These are phyloP conservation scores for Hondaea fermentalgiana DNA, from an alignment of 108 stramenopile genomes.

Conservation along the genomic window DNA sequence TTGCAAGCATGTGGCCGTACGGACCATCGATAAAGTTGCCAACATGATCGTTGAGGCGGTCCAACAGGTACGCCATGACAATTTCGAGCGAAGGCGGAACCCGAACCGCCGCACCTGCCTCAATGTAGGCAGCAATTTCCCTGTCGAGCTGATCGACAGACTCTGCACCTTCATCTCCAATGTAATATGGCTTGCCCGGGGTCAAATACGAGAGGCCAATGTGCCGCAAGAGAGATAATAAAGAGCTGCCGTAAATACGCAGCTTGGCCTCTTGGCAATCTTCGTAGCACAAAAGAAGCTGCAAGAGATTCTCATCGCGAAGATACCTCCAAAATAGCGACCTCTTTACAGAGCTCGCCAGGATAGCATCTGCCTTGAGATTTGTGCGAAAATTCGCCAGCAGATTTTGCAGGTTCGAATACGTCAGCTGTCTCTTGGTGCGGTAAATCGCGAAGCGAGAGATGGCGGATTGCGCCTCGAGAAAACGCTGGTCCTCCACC, in stretches of 20 bases:
- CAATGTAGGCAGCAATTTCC: background rate
- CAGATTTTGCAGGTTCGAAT: background rate
- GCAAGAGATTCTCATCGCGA: background rate
- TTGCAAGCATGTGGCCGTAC: background rate
- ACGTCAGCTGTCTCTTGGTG: background rate
- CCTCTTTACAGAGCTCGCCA: background rate
- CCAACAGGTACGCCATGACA: background rate
- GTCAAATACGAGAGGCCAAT: background rate
- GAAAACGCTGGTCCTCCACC: background rate
- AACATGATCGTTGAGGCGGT: background rate
- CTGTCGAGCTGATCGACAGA: background rate
- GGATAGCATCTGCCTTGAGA: background rate
- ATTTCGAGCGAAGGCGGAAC: background rate
- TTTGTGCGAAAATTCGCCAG: background rate
- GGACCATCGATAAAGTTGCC: background rate
- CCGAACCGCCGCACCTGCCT: background rate
- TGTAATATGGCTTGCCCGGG: background rate
- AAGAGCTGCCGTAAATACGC: background rate
- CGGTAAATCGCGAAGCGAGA: background rate
- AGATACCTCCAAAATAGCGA: background rate
- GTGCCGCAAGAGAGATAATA: background rate
- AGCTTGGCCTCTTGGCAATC: background rate
- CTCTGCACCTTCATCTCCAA: background rate
- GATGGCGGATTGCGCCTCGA: background rate
- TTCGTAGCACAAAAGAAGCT: conserved; percentile 2